Evolutionary conservation across 805 yeast genomes (phyloP), one percentile per base, ranked within the genome.

Genomic region (Starmerella stigmatis): DNA sequence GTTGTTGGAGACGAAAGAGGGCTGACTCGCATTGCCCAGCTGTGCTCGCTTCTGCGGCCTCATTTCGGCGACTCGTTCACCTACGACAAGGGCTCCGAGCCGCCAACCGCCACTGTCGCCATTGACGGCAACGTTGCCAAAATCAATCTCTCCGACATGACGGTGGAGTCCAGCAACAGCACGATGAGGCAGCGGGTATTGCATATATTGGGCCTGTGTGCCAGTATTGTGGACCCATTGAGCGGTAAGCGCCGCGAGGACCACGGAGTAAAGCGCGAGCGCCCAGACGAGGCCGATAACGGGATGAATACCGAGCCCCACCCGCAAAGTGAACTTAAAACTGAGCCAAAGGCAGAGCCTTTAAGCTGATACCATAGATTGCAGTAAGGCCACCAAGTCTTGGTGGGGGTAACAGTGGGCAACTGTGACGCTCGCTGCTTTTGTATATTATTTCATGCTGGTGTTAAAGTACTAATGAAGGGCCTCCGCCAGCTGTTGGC

Each of bases 21-120:
- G 2, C 22, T 35, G 2, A 45, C 50, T 1, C 67, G 79, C 51
- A 61, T 75, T 5, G 66, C 67, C 17, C 72, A 85, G 46, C 73
- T 92, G 10, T 60, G 75, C 2, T 68, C 76, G 11, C 67, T 92
- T 35, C 66, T 92, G 41, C 67, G 70, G 39, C 86, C 92, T 0
- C 99, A 92, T 57, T 92, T 92, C 65, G 98, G 97, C 13, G 85
- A 81, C 20, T 64, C 86, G 1, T 75, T 83, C 48, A 47, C 48
- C 1, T 55, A 58, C 21, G 47, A 57, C 9, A 57, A 65, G 0
- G 66, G 65, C 7, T 30, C 46, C 4, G 32, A 41, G 23, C 60
- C 66, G 63, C 68, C 46, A 64, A 66, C 44, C 57, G 83, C 85
- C 0, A 58, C 62, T 1, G 73, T 92, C 12, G 73, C 71, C 26